Evolutionary conservation across 768 basidiomycete genomes (phyloP).

Genomic region (Leccinum aurantiacum): DNA sequence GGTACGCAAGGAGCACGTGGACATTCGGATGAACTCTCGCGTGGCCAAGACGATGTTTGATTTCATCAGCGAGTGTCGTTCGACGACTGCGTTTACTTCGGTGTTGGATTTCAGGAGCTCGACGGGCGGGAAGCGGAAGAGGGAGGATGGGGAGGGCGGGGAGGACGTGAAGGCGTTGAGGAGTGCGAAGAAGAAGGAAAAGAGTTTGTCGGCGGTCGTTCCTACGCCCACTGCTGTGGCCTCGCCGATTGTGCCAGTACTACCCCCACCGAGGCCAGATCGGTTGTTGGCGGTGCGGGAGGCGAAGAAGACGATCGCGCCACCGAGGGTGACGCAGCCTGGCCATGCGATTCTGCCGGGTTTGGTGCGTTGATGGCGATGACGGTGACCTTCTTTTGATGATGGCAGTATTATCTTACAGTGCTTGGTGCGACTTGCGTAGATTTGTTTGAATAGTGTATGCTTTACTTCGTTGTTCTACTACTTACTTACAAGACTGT

Average conservation of each 20-base stretch:
- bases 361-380: not conserved
- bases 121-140: conserved; percentile 21
- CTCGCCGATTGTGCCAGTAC: not conserved
- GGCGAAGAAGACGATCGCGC: conserved; percentile 20
- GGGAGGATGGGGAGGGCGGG: conserved; percentile 22
- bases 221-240: no score
- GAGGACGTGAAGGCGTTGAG: not conserved
- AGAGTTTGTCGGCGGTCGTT: not conserved
- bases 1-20: conserved; percentile 55
- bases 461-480: no score
- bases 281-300: conserved; percentile 14
- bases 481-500: no score
- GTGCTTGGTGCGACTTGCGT: no score
- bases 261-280: conserved; percentile 23
- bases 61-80: conserved; percentile 42
- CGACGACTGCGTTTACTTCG: not conserved
- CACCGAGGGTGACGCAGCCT: conserved; percentile 9
- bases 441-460: no score
- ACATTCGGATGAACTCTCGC: conserved; percentile 64
- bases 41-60: conserved; percentile 56
- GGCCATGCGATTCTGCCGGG: not conserved
- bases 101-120: not conserved
- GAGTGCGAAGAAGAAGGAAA: conserved; percentile 15
- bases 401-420: no score
- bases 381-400: no score